Conservation (phyloP, 257 asterid genomes). For the Jacaranda mimosifolia region DNA sequence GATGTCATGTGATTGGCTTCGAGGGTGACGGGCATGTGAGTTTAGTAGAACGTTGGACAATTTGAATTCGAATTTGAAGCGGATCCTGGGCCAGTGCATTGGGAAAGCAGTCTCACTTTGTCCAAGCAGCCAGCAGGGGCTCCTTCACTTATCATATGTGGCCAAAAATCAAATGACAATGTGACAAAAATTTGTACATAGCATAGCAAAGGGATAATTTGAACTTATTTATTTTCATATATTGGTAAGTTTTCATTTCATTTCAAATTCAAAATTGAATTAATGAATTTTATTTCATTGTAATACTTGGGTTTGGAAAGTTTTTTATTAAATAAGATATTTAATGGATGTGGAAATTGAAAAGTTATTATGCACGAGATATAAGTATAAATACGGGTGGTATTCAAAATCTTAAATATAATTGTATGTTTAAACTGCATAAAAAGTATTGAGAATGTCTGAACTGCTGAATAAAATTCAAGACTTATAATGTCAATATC, state of each 20-base stretch:
- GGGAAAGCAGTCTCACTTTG: slow-evolving; percentile 47
- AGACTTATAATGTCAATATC: no score
- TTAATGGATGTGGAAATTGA: no score
- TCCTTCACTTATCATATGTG: slow-evolving; percentile 35
- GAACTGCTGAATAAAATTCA: no score
- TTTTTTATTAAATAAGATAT: no score
- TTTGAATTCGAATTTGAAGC: slow-evolving; percentile 67
- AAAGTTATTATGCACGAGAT: no score
- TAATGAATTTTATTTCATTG: background rate
- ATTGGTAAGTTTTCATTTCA: background rate
- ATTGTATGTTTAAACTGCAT: no score
- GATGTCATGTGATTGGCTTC: slow-evolving; percentile 21
- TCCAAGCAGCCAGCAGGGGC: slow-evolving; percentile 24
- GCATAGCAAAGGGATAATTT: background rate
- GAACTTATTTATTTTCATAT: slow-evolving; percentile 7
- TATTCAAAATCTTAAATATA: no score
- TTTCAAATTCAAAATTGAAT: slow-evolving; percentile 7
- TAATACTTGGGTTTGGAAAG: no score
- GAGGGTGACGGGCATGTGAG: slow-evolving; percentile 34
- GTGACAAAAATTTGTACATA: slow-evolving; percentile 25
- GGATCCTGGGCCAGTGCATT: slow-evolving; percentile 38
- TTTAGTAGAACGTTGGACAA: slow-evolving; percentile 32
- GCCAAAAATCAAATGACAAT: slow-evolving; percentile 24
- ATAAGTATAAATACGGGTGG: no score
- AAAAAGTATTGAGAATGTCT: no score